Evolutionary conservation across 441 rosid genomes (phyloP), one percentile per base, ranked within the genome.

Genomic region (Dalechampia spathulata): DNA sequence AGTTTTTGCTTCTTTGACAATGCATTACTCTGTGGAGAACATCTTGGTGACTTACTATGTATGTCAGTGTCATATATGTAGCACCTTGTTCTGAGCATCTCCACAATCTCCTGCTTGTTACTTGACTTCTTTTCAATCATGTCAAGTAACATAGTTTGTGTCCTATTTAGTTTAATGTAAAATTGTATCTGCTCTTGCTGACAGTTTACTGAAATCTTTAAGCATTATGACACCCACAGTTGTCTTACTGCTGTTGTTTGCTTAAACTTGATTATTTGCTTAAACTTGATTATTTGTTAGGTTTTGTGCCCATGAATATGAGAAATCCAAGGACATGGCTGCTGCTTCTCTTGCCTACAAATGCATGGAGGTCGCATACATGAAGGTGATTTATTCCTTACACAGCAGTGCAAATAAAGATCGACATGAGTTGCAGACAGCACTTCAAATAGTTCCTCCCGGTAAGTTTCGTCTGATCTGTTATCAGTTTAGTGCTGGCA

Each of bases 321-420:
- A 94, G 94, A 94, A 81, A 75, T 73, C 72, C 52, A 87, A 83
- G 76, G 91, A 90, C 52, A 79, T 76, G 91, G 96, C 91, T 61
- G 76, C 90, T 63, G 96, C 99, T 74, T 84, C 97, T 48, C 74
- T 94, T 75, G 95, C 97, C 67, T 94, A 94, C 86, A 94, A 94
- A 62, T 90, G 96, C 76, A 80, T 73, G 79, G 97, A 94, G 78
- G 88, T 77, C 61, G 97, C 99, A 19, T 80, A 81, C 74, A 73
- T 94, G 94, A 87, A 92, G 71, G 99, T 90, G 34, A 75, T 90
- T 56, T 78, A 83, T 77, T 72, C 78, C 55, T 81, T 87, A 13
- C 74, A 86, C 72, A 51, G 64, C 61, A 58, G 59, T 65, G 95
- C 86, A 48, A 80, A 57, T 75, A 86, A 84, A 78, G 95, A 81